Percentiles rank a stretch among this genome's conserved stretches.
phyloP scores from a whole-genome alignment of 2,329 filamentous ascomycete species.

The Aspergillus fumigatus region DNA sequence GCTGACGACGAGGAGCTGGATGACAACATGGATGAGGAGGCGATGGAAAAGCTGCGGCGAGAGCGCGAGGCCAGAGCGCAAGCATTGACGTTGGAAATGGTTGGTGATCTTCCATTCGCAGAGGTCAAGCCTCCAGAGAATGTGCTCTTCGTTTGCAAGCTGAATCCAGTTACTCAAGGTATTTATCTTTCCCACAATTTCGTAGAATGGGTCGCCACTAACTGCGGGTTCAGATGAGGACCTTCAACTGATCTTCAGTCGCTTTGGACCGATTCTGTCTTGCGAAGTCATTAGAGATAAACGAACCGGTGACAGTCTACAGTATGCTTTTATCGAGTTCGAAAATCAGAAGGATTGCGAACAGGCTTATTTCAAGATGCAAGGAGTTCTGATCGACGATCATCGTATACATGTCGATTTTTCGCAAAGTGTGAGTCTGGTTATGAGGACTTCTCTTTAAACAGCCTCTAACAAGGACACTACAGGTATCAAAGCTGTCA shows the following conservation, averaged over 20 bases:
- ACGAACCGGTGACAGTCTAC: constrained; percentile 87
- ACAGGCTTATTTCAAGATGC: constrained; percentile 97
- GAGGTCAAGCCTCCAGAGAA: constrained; percentile 98
- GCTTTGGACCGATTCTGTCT: constrained; percentile 89
- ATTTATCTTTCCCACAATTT: constrained; percentile 10
- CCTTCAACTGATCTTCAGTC: constrained; percentile 90
- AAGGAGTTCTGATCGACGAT: constrained; percentile 93
- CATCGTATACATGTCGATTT: constrained; percentile 98
- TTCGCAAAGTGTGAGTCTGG: constrained; percentile 74
- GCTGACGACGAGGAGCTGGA: constrained; percentile 81
- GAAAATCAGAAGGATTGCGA: constrained; percentile 90
- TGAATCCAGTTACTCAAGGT: constrained; percentile 88
- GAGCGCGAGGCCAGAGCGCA: constrained; percentile 91
- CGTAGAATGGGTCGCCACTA: constrained; percentile 1
- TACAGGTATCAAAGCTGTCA: constrained; percentile 66
- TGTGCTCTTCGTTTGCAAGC: constrained; percentile 94
- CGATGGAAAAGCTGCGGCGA: constrained; percentile 71
- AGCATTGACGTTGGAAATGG: constrained; percentile 93
- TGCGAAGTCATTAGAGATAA: constrained; percentile 95
- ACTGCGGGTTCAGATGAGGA: constrained; percentile 64
- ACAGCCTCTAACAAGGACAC: constrained; percentile 17
- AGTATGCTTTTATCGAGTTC: constrained; percentile 98
- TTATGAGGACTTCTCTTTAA: background rate
- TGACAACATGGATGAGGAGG: constrained; percentile 73
- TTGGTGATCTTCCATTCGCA: constrained; percentile 93